A percentile compares a stretch with the other conserved stretches of the same genome.
These are phyloP conservation scores for Wolfiporia cocos DNA, from an alignment of 1,284 basidiomycete species.

Conservation along the genomic window DNA sequence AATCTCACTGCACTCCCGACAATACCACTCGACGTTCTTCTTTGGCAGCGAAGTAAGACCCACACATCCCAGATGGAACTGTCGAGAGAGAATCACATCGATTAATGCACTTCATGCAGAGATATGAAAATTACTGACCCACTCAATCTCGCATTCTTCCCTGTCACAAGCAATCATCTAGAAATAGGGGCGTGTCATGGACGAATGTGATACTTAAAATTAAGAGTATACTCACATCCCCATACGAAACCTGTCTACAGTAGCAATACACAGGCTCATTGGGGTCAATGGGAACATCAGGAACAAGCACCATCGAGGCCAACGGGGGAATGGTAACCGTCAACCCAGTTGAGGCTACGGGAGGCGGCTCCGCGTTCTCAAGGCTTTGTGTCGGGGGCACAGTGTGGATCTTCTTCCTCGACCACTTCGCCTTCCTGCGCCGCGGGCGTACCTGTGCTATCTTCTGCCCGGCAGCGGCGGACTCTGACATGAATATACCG, in stretches of 20 bases:
- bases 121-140: conserved; percentile 43
- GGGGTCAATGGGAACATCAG: conserved; percentile 27
- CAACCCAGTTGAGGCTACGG: conserved; percentile 11
- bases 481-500: conserved; percentile 3
- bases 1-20: conserved; percentile 43
- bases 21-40: conserved; percentile 61
- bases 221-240: conserved; percentile 46
- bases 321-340: conserved; percentile 25
- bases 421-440: conserved; percentile 6
- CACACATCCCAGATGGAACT: conserved; percentile 76
- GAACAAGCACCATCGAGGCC: conserved; percentile 6
- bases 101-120: neutral
- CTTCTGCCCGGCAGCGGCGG: neutral
- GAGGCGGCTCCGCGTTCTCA: neutral
- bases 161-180: conserved; percentile 86
- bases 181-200: conserved; percentile 2
- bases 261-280: conserved; percentile 68
- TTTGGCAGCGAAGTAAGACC: conserved; percentile 54
- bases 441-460: conserved; percentile 3
- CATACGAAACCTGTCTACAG: conserved; percentile 71
- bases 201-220: conserved; percentile 7
- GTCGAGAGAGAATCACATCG: neutral
- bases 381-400: neutral
- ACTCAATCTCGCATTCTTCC: conserved; percentile 62
- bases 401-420: conserved; percentile 8